Evolutionary conservation across 1,139 yeast species (phyloP).

Genomic region (Hyphopichia wangnamkhiaoensis): DNA sequence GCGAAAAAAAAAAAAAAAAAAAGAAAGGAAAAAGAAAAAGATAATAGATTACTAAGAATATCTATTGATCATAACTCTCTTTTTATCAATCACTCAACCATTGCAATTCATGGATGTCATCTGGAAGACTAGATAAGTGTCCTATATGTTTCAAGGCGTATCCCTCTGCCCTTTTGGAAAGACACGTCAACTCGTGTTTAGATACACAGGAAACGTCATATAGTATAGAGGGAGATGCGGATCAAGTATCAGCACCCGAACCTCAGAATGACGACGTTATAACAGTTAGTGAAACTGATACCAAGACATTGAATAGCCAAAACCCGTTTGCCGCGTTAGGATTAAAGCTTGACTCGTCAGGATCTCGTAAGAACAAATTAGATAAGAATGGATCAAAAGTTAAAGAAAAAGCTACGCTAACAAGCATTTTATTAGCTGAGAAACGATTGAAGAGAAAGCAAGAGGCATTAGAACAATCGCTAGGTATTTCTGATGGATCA

Average conservation of each 20-base stretch:
- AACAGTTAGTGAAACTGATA: background rate
- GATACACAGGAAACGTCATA: conserved; percentile 22
- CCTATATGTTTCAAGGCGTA: conserved; percentile 37
- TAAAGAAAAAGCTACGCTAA: conserved; percentile 29
- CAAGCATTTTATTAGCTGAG: conserved; percentile 35
- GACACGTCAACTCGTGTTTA: conserved; percentile 44
- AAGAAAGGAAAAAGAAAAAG: background rate
- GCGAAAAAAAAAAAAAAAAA: background rate
- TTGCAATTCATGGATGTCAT: conserved; percentile 1
- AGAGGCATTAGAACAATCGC: conserved; percentile 3
- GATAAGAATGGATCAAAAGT: conserved; percentile 13
- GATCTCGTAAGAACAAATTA: conserved; percentile 17
- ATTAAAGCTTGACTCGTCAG: conserved; percentile 25
- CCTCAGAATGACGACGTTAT: conserved; percentile 1
- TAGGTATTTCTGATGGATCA: background rate
- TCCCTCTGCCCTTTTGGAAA: conserved; percentile 27
- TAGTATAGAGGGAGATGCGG: conserved; percentile 2
- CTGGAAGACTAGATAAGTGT: conserved; percentile 19
- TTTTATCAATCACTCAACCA: background rate
- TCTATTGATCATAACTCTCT: background rate
- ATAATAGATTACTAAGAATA: background rate
- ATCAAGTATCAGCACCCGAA: background rate
- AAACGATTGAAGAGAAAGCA: conserved; percentile 21
- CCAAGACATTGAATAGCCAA: background rate
- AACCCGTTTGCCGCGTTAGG: conserved; percentile 34